phyloP scores from a whole-genome alignment of 306 rosid species.

The Crotalaria pallida region DNA sequence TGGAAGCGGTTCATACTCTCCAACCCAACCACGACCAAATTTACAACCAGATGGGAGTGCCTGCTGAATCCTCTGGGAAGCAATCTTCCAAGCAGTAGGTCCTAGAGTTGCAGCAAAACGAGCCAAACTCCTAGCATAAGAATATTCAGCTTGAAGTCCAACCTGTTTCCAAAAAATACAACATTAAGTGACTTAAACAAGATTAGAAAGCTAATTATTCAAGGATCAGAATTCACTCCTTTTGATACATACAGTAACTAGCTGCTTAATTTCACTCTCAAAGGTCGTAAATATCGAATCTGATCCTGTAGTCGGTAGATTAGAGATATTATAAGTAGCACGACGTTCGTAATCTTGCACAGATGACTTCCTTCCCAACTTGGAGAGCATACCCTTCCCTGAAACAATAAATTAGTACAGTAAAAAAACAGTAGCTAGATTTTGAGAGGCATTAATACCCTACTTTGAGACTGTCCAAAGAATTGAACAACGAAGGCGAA shows the following conservation, averaged over 20 bases:
- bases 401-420: slow-evolving; percentile 29
- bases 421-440: slow-evolving; percentile 22
- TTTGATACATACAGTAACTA: slow-evolving; percentile 70
- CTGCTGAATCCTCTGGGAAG: slow-evolving; percentile 84
- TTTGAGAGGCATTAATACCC: slow-evolving; percentile 2
- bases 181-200: slow-evolving; percentile 8
- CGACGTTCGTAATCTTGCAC: slow-evolving; percentile 78
- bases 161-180: slow-evolving; percentile 48
- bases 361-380: slow-evolving; percentile 66
- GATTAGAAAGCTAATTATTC: slow-evolving; percentile 16
- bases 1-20: slow-evolving; percentile 95
- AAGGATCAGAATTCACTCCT: slow-evolving; percentile 20
- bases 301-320: slow-evolving; percentile 48
- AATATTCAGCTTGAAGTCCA: slow-evolving; percentile 93
- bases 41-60: slow-evolving; percentile 80
- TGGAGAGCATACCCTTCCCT: slow-evolving; percentile 68
- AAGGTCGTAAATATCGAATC: slow-evolving; percentile 78
- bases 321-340: slow-evolving; percentile 55
- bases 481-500: neutral
- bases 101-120: slow-evolving; percentile 91
- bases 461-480: neutral
- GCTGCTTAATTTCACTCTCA: slow-evolving; percentile 81
- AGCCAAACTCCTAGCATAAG: slow-evolving; percentile 97
- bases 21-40: slow-evolving; percentile 98
- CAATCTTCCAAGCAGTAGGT: slow-evolving; percentile 87